Conservation (phyloP, 768 basidiomycete genomes). For the Scleroderma citrinum region DNA sequence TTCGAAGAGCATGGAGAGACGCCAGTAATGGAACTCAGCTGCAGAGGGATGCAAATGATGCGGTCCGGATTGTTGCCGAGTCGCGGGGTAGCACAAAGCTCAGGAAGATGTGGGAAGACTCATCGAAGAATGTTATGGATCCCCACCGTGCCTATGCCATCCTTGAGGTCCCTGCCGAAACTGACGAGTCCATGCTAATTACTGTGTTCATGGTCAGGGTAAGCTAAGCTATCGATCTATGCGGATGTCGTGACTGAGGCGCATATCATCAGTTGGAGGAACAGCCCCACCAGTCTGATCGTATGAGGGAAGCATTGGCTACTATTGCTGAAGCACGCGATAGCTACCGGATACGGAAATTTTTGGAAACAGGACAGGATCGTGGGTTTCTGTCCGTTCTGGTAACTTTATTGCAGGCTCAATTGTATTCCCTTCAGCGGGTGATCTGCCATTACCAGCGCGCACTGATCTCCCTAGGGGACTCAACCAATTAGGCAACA, state of each 20-base stretch:
- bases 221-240: slow-evolving; percentile 14
- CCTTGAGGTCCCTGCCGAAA: slow-evolving; percentile 62
- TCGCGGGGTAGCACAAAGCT: slow-evolving; percentile 46
- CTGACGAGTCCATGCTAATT: slow-evolving; percentile 73
- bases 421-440: slow-evolving; percentile 39
- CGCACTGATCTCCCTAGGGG: slow-evolving; percentile 75
- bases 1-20: slow-evolving; percentile 52
- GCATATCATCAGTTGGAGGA: slow-evolving; percentile 54
- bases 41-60: slow-evolving; percentile 56
- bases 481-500: slow-evolving; percentile 84
- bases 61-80: slow-evolving; percentile 66
- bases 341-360: slow-evolving; percentile 64
- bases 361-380: slow-evolving; percentile 61
- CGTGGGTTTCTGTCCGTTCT: slow-evolving; percentile 50
- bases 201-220: slow-evolving; percentile 71
- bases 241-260: slow-evolving; percentile 7
- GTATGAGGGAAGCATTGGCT: slow-evolving; percentile 64
- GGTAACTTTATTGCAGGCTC: neutral
- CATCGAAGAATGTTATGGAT: slow-evolving; percentile 54
- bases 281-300: slow-evolving; percentile 57
- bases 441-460: slow-evolving; percentile 48
- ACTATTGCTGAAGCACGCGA: slow-evolving; percentile 73
- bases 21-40: slow-evolving; percentile 37
- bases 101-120: slow-evolving; percentile 46
- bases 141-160: slow-evolving; percentile 66